These are phyloP conservation scores for Lichtheimia ramosa DNA, from an alignment of 371 early-diverging fungal genomes.

Conservation along the genomic window DNA sequence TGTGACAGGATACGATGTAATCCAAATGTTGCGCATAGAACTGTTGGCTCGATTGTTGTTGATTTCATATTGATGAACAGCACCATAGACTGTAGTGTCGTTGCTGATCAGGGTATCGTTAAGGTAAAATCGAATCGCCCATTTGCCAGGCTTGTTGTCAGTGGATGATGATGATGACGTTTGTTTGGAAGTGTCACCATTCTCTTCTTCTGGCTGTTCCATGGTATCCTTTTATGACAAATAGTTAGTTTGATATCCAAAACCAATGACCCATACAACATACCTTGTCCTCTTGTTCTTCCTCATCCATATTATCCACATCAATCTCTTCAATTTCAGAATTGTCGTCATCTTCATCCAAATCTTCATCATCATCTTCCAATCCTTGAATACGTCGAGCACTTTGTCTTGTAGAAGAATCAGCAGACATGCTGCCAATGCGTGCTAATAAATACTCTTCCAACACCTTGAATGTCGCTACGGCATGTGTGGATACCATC, in stretches of 20 bases:
- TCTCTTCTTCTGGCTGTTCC: too few relatives aligned
- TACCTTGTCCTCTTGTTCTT: constrained; percentile 10
- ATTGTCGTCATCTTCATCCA: constrained; percentile 31
- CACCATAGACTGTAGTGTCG: constrained; percentile 63
- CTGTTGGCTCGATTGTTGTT: constrained; percentile 12
- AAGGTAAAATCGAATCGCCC: constrained; percentile 57
- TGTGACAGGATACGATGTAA: constrained; percentile 54
- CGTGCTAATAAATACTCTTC: constrained; percentile 76
- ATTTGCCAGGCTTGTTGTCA: constrained; percentile 21
- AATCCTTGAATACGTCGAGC: constrained; percentile 26
- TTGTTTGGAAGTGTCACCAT: constrained; percentile 1
- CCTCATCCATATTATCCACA: constrained; percentile 1
- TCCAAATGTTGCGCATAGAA: constrained; percentile 43
- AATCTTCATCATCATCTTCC: too few relatives aligned
- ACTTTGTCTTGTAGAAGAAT: background rate
- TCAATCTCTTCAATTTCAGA: constrained; percentile 3
- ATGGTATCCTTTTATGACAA: too few relatives aligned
- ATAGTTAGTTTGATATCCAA: too few relatives aligned
- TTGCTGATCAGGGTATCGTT: constrained; percentile 50
- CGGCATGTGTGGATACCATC: constrained; percentile 82
- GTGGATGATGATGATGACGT: background rate
- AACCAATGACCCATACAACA: background rate
- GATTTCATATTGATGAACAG: constrained; percentile 56
- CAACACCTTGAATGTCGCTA: constrained; percentile 77
- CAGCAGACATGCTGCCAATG: constrained; percentile 18